phyloP scores from a whole-genome alignment of 345 rosid species.

The Eucalyptus dawsonii region DNA sequence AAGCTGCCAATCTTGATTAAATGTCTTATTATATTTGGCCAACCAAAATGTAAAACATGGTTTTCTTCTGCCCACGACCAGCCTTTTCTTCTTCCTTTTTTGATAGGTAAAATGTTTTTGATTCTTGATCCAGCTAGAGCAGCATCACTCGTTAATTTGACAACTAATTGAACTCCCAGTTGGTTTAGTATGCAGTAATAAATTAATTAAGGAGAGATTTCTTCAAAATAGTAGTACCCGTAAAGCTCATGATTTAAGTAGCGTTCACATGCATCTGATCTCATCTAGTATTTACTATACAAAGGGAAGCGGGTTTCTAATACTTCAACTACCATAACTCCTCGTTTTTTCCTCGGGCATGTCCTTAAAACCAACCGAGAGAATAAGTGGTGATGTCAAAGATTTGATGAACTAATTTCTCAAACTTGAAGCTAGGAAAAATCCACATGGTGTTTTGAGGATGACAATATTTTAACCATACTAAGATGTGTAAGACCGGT shows the following conservation, averaged over 20 bases:
- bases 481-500: not conserved
- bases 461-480: not conserved
- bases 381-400: accelerated
- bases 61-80: not conserved
- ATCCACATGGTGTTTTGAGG: not conserved
- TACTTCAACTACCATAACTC: not conserved
- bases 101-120: not conserved
- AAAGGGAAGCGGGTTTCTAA: too few species aligned
- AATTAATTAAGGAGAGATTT: not conserved
- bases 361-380: not conserved
- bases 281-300: not conserved
- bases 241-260: not conserved
- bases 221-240: not conserved
- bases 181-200: not conserved
- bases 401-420: not conserved
- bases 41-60: not conserved
- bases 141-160: not conserved
- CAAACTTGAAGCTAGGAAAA: not conserved
- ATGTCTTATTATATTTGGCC: too few species aligned
- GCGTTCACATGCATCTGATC: not conserved
- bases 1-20: too few species aligned
- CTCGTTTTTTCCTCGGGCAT: too few species aligned
- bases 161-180: not conserved
- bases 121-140: not conserved
- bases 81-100: not conserved